Conservation (phyloP, 2,329 filamentous ascomycete species). For the Verticillium klebahnii region DNA sequence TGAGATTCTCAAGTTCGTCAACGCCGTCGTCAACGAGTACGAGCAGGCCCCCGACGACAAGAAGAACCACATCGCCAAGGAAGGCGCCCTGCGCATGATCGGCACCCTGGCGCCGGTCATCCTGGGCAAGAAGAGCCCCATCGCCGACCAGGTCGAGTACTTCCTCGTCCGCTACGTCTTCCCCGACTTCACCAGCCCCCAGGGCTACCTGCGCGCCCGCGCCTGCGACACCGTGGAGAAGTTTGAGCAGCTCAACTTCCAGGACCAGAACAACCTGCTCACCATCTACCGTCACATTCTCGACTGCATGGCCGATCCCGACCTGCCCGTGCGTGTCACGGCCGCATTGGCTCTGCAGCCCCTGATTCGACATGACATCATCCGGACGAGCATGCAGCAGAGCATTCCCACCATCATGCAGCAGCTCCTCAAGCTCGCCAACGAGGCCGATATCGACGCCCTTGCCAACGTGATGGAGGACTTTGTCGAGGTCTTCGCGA, state of each 20-base stretch:
- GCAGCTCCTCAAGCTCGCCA: conserved; percentile 91
- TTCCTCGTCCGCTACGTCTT: conserved; percentile 98
- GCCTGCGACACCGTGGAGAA: conserved; percentile 98
- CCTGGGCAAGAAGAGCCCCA: conserved; percentile 95
- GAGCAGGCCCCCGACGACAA: conserved; percentile 78
- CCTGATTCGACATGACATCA: conserved; percentile 90
- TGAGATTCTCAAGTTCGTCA: conserved; percentile 90
- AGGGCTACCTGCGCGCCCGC: conserved; percentile 88
- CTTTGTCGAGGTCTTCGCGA: conserved; percentile 97
- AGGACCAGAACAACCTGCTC: conserved; percentile 91
- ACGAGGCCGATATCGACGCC: conserved; percentile 96
- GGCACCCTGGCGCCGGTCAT: conserved; percentile 92
- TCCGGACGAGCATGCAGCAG: conserved; percentile 91
- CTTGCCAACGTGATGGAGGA: conserved; percentile 99
- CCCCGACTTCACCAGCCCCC: conserved; percentile 89
- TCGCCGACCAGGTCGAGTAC: conserved; percentile 95
- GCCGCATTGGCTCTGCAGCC: conserved; percentile 92
- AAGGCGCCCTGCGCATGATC: conserved; percentile 95
- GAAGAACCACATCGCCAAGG: conserved; percentile 93
- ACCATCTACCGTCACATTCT: conserved; percentile 96
- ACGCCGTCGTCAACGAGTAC: conserved; percentile 90
- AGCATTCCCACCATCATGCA: conserved; percentile 99
- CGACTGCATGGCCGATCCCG: conserved; percentile 93
- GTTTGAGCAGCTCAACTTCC: conserved; percentile 95
- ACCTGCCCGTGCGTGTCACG: conserved; percentile 88